Percentiles rank a stretch among this genome's conserved stretches.
Conservation (phyloP, 2,329 filamentous ascomycete species). For the Botryotinia convoluta region DNA sequence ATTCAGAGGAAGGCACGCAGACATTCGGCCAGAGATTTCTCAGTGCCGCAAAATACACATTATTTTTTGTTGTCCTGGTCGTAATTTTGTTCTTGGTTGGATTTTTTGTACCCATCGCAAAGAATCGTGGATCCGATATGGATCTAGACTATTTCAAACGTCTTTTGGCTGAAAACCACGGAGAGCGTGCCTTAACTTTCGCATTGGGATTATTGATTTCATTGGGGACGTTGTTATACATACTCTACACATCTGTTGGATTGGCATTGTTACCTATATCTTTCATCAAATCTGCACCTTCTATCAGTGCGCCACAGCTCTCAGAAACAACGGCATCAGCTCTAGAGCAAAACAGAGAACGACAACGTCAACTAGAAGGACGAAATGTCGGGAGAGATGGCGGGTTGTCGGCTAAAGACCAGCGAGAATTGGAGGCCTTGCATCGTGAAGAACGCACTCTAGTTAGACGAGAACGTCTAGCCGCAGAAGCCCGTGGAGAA, state of each 20-base stretch:
- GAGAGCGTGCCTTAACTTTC: slow-evolving; percentile 90
- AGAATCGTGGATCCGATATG: slow-evolving; percentile 63
- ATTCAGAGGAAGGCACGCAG: slow-evolving; percentile 74
- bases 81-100: slow-evolving; percentile 85
- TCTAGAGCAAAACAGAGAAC: slow-evolving; percentile 83
- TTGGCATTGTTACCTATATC: slow-evolving; percentile 85
- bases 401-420: slow-evolving; percentile 78
- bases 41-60: slow-evolving; percentile 87
- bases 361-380: slow-evolving; percentile 85
- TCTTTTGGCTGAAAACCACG: slow-evolving; percentile 79
- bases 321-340: slow-evolving; percentile 75
- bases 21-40: slow-evolving; percentile 69
- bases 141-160: slow-evolving; percentile 92
- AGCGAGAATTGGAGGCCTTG: slow-evolving; percentile 82
- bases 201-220: slow-evolving; percentile 84
- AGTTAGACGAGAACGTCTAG: slow-evolving; percentile 82
- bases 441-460: slow-evolving; percentile 89
- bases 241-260: slow-evolving; percentile 84
- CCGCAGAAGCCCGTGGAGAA: slow-evolving; percentile 76
- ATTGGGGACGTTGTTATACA: slow-evolving; percentile 80
- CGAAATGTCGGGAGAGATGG: slow-evolving; percentile 74
- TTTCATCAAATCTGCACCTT: slow-evolving; percentile 87
- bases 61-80: slow-evolving; percentile 77
- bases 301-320: slow-evolving; percentile 77
- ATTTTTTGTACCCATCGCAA: slow-evolving; percentile 86